Evolutionary conservation across 169 alveolate species (phyloP).

Genomic region (Ichthyophthirius multifiliis): DNA sequence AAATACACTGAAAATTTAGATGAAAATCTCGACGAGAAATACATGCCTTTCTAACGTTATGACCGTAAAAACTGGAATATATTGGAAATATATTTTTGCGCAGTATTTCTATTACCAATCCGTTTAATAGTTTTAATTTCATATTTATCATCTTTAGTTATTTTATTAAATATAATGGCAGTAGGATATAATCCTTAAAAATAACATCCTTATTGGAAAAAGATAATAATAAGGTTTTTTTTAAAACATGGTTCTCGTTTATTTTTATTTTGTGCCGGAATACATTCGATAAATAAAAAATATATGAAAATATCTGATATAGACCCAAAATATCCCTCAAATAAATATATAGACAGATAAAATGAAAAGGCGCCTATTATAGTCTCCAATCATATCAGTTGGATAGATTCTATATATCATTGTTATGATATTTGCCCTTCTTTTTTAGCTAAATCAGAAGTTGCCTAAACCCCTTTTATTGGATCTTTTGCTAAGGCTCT

Average conservation of each 20-base stretch:
- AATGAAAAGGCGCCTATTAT: constrained; percentile 18
- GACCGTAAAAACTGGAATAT: constrained; percentile 36
- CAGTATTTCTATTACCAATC: constrained; percentile 20
- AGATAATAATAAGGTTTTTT: no score
- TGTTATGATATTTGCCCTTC: constrained; percentile 14
- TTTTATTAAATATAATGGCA: constrained; percentile 5
- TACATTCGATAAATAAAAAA: no score
- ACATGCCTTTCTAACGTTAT: constrained; percentile 28
- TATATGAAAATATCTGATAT: constrained; percentile 26
- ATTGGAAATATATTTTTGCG: constrained; percentile 27
- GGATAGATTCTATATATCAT: constrained; percentile 39
- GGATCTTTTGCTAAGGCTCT: constrained; percentile 27
- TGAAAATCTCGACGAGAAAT: neutral
- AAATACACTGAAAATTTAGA: neutral
- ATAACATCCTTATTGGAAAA: neutral
- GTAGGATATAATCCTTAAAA: neutral
- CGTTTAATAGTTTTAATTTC: neutral
- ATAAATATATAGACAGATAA: neutral
- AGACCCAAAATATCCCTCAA: constrained; percentile 16
- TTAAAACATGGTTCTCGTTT: no score
- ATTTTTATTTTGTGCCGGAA: constrained; percentile 17
- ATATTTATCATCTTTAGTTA: constrained; percentile 3
- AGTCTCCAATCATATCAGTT: constrained; percentile 35
- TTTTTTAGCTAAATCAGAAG: constrained; percentile 30
- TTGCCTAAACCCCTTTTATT: constrained; percentile 11